Conservation (phyloP, 1,139 yeast genomes). For the Saccharomyces hybrid region DNA sequence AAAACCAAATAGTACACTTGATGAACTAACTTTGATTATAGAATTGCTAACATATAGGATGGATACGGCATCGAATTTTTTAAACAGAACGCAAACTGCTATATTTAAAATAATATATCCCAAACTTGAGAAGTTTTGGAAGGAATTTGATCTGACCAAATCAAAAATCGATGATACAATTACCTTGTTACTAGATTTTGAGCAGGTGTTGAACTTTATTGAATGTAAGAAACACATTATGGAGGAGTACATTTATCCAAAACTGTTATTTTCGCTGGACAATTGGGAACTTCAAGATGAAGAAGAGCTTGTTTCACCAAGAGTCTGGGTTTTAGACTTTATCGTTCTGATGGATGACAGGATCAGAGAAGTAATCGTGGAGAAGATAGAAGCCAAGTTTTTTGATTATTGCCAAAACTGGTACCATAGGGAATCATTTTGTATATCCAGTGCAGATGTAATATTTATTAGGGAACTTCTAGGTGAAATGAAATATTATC, state of each 20-base stretch:
- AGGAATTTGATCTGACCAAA: conserved; percentile 9
- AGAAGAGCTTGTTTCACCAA: conserved; percentile 6
- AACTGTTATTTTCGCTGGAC: conserved; percentile 30
- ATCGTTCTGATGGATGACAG: conserved; percentile 9
- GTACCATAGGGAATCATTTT: conserved; percentile 27
- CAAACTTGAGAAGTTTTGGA: conserved; percentile 9
- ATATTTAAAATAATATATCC: conserved; percentile 14
- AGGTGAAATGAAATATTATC: conserved; percentile 28
- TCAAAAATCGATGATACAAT: conserved; percentile 20
- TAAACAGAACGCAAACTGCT: conserved; percentile 24
- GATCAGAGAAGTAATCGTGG: conserved; percentile 5
- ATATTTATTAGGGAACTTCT: conserved; percentile 35
- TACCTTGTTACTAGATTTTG: conserved; percentile 38
- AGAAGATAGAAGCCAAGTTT: conserved; percentile 25
- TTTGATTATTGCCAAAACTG: conserved; percentile 30
- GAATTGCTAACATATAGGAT: conserved; percentile 17
- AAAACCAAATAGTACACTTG: conserved; percentile 1
- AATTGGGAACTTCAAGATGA: conserved; percentile 31
- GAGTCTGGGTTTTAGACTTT: conserved; percentile 16
- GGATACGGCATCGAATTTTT: conserved; percentile 9
- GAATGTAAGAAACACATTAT: conserved; percentile 23
- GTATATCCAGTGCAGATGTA: conserved; percentile 23
- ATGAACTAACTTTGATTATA: conserved; percentile 6
- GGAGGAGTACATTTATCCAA: conserved; percentile 33
- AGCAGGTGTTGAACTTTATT: conserved; percentile 33